A percentile compares a stretch with the other conserved stretches of the same genome.
Evolutionary conservation across 2,329 filamentous ascomycete species (phyloP).

Genomic region (Torrubiella hemipterigena): DNA sequence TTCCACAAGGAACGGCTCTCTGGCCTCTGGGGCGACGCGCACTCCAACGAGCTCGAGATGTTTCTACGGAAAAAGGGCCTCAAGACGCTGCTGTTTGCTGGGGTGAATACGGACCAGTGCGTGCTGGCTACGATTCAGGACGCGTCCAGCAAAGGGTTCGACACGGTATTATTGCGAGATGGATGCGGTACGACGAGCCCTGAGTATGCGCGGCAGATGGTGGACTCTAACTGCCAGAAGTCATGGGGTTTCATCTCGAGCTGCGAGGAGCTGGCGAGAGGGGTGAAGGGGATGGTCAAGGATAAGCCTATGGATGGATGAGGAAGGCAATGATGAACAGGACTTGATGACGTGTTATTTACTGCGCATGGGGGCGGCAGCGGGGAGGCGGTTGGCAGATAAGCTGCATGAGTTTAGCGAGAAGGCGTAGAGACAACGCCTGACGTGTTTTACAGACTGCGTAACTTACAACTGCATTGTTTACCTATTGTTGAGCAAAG

Average conservation of each 20-base stretch:
- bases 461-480: too few species aligned
- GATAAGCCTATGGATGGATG: constrained; percentile 1
- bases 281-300: constrained; percentile 4
- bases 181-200: constrained; percentile 35
- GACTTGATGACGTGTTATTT: neutral
- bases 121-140: constrained; percentile 44
- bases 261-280: constrained; percentile 2
- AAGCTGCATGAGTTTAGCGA: too few species aligned
- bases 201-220: neutral
- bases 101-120: constrained; percentile 52
- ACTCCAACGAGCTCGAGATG: constrained; percentile 22
- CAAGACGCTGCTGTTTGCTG: constrained; percentile 41
- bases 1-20: constrained; percentile 47
- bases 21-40: constrained; percentile 37
- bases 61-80: constrained; percentile 22
- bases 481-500: too few species aligned
- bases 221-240: constrained; percentile 1
- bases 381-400: too few species aligned
- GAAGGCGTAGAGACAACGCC: too few species aligned
- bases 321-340: neutral
- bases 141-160: constrained; percentile 41
- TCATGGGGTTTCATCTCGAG: constrained; percentile 4
- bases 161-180: constrained; percentile 43
- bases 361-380: too few species aligned
- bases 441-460: too few species aligned